Evolutionary conservation across 2,329 filamentous ascomycete species (phyloP), one percentile per base, ranked within the genome.

Genomic region (Sarocladium brachiariae): DNA sequence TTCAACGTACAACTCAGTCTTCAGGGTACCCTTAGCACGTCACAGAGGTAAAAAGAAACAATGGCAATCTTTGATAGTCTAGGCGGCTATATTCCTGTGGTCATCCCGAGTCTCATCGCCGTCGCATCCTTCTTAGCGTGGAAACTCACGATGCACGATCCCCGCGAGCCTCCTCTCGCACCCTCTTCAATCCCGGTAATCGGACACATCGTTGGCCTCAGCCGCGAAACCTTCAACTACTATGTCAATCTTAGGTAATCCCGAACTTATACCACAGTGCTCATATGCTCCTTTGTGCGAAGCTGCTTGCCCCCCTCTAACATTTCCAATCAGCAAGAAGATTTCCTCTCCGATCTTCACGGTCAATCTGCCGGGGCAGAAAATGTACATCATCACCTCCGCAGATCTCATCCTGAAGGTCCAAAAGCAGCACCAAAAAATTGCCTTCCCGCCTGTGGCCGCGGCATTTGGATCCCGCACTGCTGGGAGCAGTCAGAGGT

Each of bases 381-480:
- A 53, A 41, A 41, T 53, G 39, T 53, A 53, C 49, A 33, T 53
- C 23, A 27, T 53, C 10, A 49, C 41, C 14, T 30, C 39, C 14
- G 48, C 52, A 23, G 49, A 51, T 3, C 52, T 53, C 18, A 39
- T 53, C n/a, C 52, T 38, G 31, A 46, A 23, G 3, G 24, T 49
- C 18, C 45, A 54, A 31, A 51, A 50, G 31, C 45, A 50, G 19
- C 31, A 50, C 25, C 50, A 54, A 25, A 21, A 19, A 18, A 50
- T 52, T 19, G 39, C 39, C 9, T 45, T 45, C 39, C 21, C 39
- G 4, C 39, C 39, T 9, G 37, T 54, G 4, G 23, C 23, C 18
- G 16, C 21, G 23, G 24, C 39, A n/a, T 45, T 45, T 23, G 9
- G 21, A 4, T 4, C 23, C 8, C 39, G 39, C 39, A 30, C 39